Conservation (phyloP, 73 alveolate species). For the Diophrys sp. region DNA sequence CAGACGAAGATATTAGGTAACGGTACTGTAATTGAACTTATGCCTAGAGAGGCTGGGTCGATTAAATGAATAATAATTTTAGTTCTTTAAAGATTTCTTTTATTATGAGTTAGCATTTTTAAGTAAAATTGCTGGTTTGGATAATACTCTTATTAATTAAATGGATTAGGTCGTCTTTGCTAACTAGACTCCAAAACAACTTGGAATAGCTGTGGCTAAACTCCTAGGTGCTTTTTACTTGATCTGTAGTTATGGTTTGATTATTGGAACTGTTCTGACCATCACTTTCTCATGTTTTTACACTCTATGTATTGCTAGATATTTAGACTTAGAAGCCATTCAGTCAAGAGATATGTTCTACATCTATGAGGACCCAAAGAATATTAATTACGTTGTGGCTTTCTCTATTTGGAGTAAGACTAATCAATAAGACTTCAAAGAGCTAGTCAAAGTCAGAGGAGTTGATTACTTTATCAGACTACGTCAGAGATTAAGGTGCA, state of each 20-base stretch:
- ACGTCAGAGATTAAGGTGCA: neutral
- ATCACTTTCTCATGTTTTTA: neutral
- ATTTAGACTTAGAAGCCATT: neutral
- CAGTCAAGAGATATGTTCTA: slow-evolving; percentile 1
- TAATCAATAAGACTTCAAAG: too few relatives aligned
- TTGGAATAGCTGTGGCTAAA: neutral
- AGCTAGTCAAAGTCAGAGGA: neutral
- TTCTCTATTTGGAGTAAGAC: neutral
- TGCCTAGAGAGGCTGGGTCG: too few relatives aligned
- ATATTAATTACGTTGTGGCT: neutral
- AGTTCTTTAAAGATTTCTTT: too few relatives aligned
- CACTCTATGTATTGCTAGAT: neutral
- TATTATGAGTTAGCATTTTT: too few relatives aligned
- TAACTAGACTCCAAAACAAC: neutral
- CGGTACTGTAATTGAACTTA: too few relatives aligned
- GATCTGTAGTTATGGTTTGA: neutral
- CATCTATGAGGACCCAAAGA: neutral
- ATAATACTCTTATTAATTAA: too few relatives aligned
- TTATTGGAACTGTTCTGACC: neutral
- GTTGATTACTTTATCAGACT: neutral
- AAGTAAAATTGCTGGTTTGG: too few relatives aligned
- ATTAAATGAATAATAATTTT: too few relatives aligned
- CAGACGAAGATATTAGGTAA: too few relatives aligned
- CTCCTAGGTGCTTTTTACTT: neutral
- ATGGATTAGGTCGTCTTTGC: too few relatives aligned